These are phyloP conservation scores for Talaromyces sp. DNA, from an alignment of 2,329 filamentous ascomycete genomes.

Conservation along the genomic window DNA sequence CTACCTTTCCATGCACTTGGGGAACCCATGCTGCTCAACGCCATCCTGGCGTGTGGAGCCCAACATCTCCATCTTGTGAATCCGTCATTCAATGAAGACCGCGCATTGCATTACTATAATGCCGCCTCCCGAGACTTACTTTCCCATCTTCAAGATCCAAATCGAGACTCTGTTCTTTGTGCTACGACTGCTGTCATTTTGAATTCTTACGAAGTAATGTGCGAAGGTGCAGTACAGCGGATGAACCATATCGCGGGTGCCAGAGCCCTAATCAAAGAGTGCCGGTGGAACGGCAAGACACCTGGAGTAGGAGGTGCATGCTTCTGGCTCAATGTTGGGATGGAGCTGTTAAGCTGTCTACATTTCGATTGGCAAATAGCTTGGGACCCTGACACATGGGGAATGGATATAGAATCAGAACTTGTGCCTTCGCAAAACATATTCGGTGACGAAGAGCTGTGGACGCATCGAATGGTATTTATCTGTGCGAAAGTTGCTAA, in stretches of 20 bases:
- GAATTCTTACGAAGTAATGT: slow-evolving; percentile 92
- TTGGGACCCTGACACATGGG: slow-evolving; percentile 90
- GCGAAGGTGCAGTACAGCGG: slow-evolving; percentile 67
- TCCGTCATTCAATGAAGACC: slow-evolving; percentile 65
- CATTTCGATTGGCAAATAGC: slow-evolving; percentile 81
- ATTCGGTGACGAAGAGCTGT: slow-evolving; percentile 67
- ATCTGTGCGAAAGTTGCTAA: slow-evolving; percentile 82
- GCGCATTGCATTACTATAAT: slow-evolving; percentile 78
- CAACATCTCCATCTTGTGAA: slow-evolving; percentile 72
- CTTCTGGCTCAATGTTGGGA: slow-evolving; percentile 89
- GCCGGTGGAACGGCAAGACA: slow-evolving; percentile 76
- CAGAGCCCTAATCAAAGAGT: slow-evolving; percentile 80
- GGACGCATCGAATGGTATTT: slow-evolving; percentile 86
- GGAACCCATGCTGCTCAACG: slow-evolving; percentile 83
- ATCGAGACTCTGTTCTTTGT: slow-evolving; percentile 77
- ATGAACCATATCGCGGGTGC: slow-evolving; percentile 88
- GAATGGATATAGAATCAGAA: slow-evolving; percentile 70
- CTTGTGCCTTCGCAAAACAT: slow-evolving; percentile 44
- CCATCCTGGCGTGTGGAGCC: slow-evolving; percentile 81
- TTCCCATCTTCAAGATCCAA: slow-evolving; percentile 72
- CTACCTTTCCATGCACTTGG: slow-evolving; percentile 78
- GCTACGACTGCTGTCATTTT: slow-evolving; percentile 82
- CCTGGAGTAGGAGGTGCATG: slow-evolving; percentile 77
- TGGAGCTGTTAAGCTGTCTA: slow-evolving; percentile 85
- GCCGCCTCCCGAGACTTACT: slow-evolving; percentile 74